Evolutionary conservation across 1,284 basidiomycete genomes (phyloP).

Genomic region (Amanita bisporigera): DNA sequence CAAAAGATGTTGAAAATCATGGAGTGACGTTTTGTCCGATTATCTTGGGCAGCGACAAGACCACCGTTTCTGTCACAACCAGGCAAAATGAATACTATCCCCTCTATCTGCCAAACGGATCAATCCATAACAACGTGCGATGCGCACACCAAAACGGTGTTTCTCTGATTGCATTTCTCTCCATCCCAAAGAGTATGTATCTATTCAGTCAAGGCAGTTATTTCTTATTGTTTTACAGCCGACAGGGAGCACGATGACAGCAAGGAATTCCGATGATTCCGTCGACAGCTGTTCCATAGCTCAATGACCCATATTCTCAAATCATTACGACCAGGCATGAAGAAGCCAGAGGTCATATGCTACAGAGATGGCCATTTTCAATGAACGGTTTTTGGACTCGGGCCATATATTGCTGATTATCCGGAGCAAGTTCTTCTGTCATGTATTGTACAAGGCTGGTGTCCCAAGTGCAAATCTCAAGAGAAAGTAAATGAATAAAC

Average conservation of each 20-base stretch:
- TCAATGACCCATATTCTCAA: neutral
- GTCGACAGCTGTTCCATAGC: neutral
- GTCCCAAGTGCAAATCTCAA: slow-evolving; percentile 29
- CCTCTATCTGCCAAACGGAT: slow-evolving; percentile 35
- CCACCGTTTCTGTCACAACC: slow-evolving; percentile 42
- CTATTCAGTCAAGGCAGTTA: too few species aligned
- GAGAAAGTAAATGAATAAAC: neutral
- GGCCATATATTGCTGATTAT: slow-evolving; percentile 45
- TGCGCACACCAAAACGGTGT: slow-evolving; percentile 34
- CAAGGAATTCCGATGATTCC: neutral
- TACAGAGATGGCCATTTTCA: slow-evolving; percentile 26
- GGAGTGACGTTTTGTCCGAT: slow-evolving; percentile 39
- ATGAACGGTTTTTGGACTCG: slow-evolving; percentile 34
- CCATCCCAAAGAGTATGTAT: too few species aligned
- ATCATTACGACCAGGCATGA: neutral
- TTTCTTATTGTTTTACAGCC: neutral
- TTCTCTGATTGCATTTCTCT: slow-evolving; percentile 28
- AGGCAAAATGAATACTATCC: slow-evolving; percentile 44
- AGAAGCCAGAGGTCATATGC: neutral
- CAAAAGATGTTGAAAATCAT: slow-evolving; percentile 25
- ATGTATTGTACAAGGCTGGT: slow-evolving; percentile 40
- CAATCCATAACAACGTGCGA: slow-evolving; percentile 31
- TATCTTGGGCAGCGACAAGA: slow-evolving; percentile 45
- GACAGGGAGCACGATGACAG: neutral
- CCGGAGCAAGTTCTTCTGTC: slow-evolving; percentile 37